Conservation (phyloP, 805 yeast genomes). For the Yamadazyma laniorum region DNA sequence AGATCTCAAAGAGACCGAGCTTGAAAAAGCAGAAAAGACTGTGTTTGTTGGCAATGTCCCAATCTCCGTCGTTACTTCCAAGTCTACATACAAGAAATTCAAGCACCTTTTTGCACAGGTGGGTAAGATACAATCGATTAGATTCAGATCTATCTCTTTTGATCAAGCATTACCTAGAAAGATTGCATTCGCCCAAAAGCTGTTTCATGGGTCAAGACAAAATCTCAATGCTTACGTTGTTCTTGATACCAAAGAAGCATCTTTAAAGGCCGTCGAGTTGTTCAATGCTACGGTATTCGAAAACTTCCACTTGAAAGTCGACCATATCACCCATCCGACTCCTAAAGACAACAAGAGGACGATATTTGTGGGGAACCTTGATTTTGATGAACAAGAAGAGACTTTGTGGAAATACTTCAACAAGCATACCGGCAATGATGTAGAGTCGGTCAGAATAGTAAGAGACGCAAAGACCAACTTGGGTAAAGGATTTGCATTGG, state of each 20-base stretch:
- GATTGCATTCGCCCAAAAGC: conserved; percentile 81
- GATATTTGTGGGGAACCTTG: conserved; percentile 89
- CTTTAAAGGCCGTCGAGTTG: conserved; percentile 43
- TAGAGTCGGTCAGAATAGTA: conserved; percentile 85
- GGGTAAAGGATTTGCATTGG: conserved; percentile 97
- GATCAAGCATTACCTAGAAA: conserved; percentile 87
- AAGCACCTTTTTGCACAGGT: conserved; percentile 55
- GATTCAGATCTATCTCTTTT: conserved; percentile 92
- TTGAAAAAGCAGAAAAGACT: conserved; percentile 80
- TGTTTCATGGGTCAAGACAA: conserved; percentile 72
- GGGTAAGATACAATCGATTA: conserved; percentile 66
- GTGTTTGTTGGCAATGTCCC: conserved; percentile 87
- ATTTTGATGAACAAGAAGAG: conserved; percentile 91
- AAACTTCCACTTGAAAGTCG: conserved; percentile 81
- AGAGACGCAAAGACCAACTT: conserved; percentile 91
- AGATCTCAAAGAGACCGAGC: conserved; percentile 67
- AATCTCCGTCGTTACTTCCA: conserved; percentile 60
- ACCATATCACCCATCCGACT: conserved; percentile 89
- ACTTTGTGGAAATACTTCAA: conserved; percentile 79
- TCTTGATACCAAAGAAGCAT: conserved; percentile 52
- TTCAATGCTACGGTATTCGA: conserved; percentile 69
- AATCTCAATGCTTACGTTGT: conserved; percentile 89
- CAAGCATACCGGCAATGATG: conserved; percentile 43
- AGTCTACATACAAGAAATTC: conserved; percentile 58
- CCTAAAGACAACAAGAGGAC: conserved; percentile 80